These are phyloP conservation scores for Trichoderma cornu-damae DNA, from an alignment of 2,329 filamentous ascomycete genomes.

Conservation along the genomic window DNA sequence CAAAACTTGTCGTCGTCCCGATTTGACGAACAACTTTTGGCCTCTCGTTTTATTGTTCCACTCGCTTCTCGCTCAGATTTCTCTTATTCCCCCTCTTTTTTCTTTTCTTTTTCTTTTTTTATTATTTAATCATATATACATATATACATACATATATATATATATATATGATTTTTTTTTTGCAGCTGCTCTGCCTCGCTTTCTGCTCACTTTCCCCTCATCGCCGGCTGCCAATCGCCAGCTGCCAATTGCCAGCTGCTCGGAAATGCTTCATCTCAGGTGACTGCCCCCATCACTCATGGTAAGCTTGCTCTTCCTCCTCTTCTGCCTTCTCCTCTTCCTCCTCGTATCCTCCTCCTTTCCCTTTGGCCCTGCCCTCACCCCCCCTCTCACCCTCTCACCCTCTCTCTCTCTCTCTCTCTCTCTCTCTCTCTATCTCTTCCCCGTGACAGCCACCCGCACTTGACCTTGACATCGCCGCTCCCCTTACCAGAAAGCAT, in stretches of 20 bases:
- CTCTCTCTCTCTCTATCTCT: conserved; percentile 13
- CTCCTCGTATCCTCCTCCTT: conserved; percentile 21
- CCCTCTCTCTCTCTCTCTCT: conserved; percentile 19
- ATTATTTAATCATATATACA: not conserved
- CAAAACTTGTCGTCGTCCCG: too few species aligned
- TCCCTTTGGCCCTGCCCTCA: conserved; percentile 10
- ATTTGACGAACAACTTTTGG: too few species aligned
- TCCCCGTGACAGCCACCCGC: conserved; percentile 12
- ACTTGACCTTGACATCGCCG: conserved; percentile 13
- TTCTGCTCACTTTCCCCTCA: conserved; percentile 19
- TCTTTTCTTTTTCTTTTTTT: not conserved
- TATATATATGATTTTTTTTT: too few species aligned
- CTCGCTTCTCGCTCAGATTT: too few species aligned
- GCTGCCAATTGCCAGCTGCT: conserved; percentile 27
- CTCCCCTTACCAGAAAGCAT: not conserved
- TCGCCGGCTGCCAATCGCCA: conserved; percentile 24
- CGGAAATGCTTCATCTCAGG: conserved; percentile 37
- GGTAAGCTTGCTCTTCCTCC: conserved; percentile 24
- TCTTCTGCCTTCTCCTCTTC: conserved; percentile 17
- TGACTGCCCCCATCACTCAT: conserved; percentile 28
- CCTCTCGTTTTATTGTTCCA: too few species aligned
- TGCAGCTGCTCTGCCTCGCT: conserved; percentile 14
- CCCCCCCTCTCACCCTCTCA: too few species aligned
- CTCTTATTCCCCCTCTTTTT: not conserved
- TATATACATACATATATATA: too few species aligned